Evolutionary conservation across 2,329 filamentous ascomycete species (phyloP).

Genomic region (Macrophomina tecta): DNA sequence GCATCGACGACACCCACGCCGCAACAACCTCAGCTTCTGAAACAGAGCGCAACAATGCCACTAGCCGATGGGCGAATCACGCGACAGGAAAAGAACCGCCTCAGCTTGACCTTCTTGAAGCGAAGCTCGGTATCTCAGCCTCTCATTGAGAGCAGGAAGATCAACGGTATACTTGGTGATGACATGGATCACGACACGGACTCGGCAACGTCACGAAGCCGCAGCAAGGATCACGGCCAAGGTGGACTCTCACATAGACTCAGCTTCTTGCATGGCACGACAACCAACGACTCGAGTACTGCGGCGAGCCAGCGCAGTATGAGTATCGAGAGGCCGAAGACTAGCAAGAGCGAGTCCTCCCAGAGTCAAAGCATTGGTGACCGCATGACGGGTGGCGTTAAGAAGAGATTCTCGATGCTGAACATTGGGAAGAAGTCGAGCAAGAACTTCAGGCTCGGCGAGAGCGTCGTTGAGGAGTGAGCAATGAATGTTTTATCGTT

Average conservation of each 20-base stretch:
- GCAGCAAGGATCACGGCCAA: slow-evolving; percentile 39
- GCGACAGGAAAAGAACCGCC: slow-evolving; percentile 47
- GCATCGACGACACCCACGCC: slow-evolving; percentile 20
- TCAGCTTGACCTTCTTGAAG: slow-evolving; percentile 48
- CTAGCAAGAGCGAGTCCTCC: slow-evolving; percentile 39
- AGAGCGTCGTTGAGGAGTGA: slow-evolving; percentile 32
- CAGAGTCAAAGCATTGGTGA: slow-evolving; percentile 44
- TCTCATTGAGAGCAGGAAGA: neutral
- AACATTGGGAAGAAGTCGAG: slow-evolving; percentile 75
- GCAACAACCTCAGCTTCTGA: slow-evolving; percentile 15
- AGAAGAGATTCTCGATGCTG: slow-evolving; percentile 79
- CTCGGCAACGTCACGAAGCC: slow-evolving; percentile 32
- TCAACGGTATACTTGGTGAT: neutral
- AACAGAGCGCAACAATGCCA: slow-evolving; percentile 14
- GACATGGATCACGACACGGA: slow-evolving; percentile 22
- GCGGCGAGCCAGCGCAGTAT: slow-evolving; percentile 30
- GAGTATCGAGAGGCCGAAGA: slow-evolving; percentile 31
- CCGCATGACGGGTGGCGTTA: slow-evolving; percentile 63
- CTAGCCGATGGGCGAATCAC: slow-evolving; percentile 21
- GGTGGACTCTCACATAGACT: slow-evolving; percentile 31
- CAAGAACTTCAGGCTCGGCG: slow-evolving; percentile 47
- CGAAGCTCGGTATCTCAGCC: slow-evolving; percentile 35
- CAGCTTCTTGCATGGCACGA: slow-evolving; percentile 37
- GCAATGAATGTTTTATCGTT: neutral
- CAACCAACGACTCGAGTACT: slow-evolving; percentile 27